Base-by-base conservation (phyloP, 805 yeast species). In the Candida ovalis region DNA sequence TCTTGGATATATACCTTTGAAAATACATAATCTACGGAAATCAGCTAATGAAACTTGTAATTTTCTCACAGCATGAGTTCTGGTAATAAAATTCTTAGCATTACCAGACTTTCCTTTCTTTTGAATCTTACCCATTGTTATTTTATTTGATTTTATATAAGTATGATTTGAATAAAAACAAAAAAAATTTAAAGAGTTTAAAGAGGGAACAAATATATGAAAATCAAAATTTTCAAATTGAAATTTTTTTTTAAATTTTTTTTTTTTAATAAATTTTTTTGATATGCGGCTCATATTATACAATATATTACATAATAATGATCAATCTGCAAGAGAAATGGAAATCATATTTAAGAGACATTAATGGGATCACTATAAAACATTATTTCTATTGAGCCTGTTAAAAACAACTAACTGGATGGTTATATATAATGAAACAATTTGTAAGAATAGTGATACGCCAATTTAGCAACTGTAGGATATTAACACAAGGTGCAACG, bases 1-100 rank as follows among this genome's bases (percentile, higher is more conserved):
- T 67, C 99, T 81, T 46, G 99, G 99, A 66, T 89, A 94, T 55
- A 94, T 91, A 45, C 99, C 99, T 69, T 94, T 94, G 78, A 94
- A 89, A 66, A 94, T 94, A 77, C 99, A 94, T 64, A 94, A 77
- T 63, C 99, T 82, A 72, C 96, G 83, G 80, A 94, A 94, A 71
- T 94, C 99, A 12, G 97, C 97, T 43, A 94, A 76, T 2, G 97
- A 86, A 25, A 94, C 86, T 70, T 94, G 99, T 53, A 94, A 74
- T 66, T 85, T 89, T 69, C 85, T 84, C 43, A 94, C 85, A 4
- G 99, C 99, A 68, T 89, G 97, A 0, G 97, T 85, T 71, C 99
- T 81, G 41, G 97, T 91, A 64, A 94, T 78, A 71, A 85, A 94
- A 70, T 89, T 88, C 72, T 84, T 88, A 53, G 97, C 96, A 60